Percentiles rank a stretch among this genome's conserved stretches.
phyloP scores from a whole-genome alignment of 1,284 basidiomycete species.

The Athelia psychrophila region DNA sequence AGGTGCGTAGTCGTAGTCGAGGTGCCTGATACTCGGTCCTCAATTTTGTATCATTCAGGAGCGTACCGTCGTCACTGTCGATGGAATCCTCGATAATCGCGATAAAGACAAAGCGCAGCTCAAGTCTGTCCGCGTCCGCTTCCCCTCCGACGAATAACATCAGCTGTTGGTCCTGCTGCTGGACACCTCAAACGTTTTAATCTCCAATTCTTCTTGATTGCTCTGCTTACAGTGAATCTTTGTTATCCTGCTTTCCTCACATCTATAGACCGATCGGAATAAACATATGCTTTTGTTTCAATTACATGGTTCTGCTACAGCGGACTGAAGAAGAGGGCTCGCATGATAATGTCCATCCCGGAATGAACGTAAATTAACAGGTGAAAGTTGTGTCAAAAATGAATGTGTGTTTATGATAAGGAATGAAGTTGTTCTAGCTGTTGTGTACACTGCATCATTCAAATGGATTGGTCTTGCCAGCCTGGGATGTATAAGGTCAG shows the following conservation, averaged over 20 bases:
- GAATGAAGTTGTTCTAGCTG: background rate
- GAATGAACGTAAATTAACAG: background rate
- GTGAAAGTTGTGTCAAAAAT: background rate
- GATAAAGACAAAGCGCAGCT: no score
- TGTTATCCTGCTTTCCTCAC: background rate
- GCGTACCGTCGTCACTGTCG: no score
- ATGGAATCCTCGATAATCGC: no score
- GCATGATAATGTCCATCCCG: constrained; percentile 1
- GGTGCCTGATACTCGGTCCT: no score
- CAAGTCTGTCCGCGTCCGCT: constrained; percentile 21
- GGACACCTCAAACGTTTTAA: background rate
- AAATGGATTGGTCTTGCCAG: constrained; percentile 73
- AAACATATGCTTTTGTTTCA: background rate
- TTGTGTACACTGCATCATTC: constrained; percentile 41
- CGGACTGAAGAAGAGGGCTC: background rate
- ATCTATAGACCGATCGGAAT: background rate
- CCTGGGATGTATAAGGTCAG: constrained; percentile 35
- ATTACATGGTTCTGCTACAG: background rate
- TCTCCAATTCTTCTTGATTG: background rate
- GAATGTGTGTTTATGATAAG: background rate
- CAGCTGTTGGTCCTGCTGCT: constrained; percentile 12
- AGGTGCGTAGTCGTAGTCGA: no score
- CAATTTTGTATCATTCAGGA: no score
- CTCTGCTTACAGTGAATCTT: background rate
- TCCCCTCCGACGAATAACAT: constrained; percentile 36